Base-by-base conservation (phyloP, 441 rosid genomes). In the Corymbia citriodora region DNA sequence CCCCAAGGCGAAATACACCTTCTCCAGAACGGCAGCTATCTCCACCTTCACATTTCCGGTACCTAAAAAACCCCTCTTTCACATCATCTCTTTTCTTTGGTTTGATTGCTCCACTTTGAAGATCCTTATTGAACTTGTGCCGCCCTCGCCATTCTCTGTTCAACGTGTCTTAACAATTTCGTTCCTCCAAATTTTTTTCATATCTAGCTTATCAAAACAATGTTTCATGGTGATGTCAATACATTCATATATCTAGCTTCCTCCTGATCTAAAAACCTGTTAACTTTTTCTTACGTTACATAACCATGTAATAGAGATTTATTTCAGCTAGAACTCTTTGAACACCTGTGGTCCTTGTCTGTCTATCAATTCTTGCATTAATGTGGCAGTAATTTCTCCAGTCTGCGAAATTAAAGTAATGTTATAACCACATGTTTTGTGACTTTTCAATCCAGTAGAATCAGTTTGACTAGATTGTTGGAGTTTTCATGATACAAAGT, bases 21-120 rank as follows among this genome's bases (percentile, higher is more conserved):
- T 55, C 25, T 18, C 11, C 6, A 90, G 91, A 86, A 36, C 61
- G n/a, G 92, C 70, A 55, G 91, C 53, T 16, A 79, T 91, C 90
- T 90, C 94, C 72, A 90, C 90, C 25, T 88, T 88, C 70, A 54
- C 81, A 23, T 91, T 92, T n/a, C 88, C 53, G 88, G 92, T 92
- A 90, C 79, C 18, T 13, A 11, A 10, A 55, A 10, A 52, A 11
- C 49, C 59, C n/a, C 14, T 31, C 36, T 55, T 36, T 74, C 72
- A 25, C 15, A 4, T 8, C 48, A 4, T 50, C 3, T 45, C n/a
- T 19, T 12, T 45, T 12, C 52, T 48, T 55, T 82, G 6, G 33
- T 33, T 36, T 11, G 31, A 40, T 17, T 74, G 4, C 10, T 19
- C 83, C 27, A 21, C 83, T 74, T 70, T 13, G 17, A 14, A 63